Evolutionary conservation across 805 yeast species (phyloP), one percentile per base, ranked within the genome.

Genomic region (Kuraishia floccosa): DNA sequence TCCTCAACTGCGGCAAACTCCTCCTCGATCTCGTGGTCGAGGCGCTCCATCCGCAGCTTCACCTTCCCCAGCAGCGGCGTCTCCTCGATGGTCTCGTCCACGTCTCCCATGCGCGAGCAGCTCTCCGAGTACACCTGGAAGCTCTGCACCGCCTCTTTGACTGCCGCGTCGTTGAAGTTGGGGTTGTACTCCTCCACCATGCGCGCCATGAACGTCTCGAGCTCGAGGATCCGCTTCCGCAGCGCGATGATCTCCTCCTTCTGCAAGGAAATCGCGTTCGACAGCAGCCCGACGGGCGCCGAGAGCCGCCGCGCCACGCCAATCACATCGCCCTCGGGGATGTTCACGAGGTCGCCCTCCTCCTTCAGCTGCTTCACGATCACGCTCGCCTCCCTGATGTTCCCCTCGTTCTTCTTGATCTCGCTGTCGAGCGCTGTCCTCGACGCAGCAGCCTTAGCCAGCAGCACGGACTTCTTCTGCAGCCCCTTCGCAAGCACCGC

Each of bases 101-200:
- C 14, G 6, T 12, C 9, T 4, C 23, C 33, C 5, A n/a, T 28
- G 10, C 25, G 30, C 4, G 33, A 52, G 25, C 56, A 52, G 38
- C 65, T 65, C 8, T 68, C 64, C 6, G 52, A 40, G 40, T 67
- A 63, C 38, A 70, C 65, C 27, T 68, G 70, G 46, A 52, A 78
- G 0, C 58, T 56, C 13, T 67, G 58, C 12, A 85, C 76, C 2
- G 87, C 76, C 14, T 61, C 67, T 49, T 84, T 84, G 13, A 87
- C 96, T 0, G 87, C 93, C 6, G 74, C 72, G 53, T 87, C 96
- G 47, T 87, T 85, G 56, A 85, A 72, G 44, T 85, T 80, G 29
- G 81, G 83, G 43, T 85, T 83, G 52, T 81, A 86, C n/a, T 68
- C 67, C 3, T 59, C 46, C 6, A 62, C 50, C 54, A 87, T 58